Base-by-base conservation (phyloP, 441 rosid species). In the Gossypium davidsonii region DNA sequence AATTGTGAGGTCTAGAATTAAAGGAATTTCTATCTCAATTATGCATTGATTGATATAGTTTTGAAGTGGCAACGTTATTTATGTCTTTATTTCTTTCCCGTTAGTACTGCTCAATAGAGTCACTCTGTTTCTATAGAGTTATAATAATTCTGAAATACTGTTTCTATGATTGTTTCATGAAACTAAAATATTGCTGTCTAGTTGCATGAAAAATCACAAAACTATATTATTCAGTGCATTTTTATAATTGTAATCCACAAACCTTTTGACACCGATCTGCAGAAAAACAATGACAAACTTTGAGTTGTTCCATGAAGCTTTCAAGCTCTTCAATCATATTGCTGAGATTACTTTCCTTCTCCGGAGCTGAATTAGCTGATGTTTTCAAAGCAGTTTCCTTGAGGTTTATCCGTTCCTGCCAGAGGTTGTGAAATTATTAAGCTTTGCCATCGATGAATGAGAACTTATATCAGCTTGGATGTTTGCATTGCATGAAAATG, bases 261-360 rank as follows among this genome's bases (percentile, higher is more conserved):
- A 73, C 70, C 75, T 73, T 62, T 62, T 73, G 75, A 73, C 51
- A 26, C 5, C 61, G 66, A 25, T 72, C 75, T 49, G 68, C 60
- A 61, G 48, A 48, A 49, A 28, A 28, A 72, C 69, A 72, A 44
- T 48, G 58, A 61, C 69, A 51, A 62, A 4, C 37, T 48, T 60
- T 53, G 51, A 67, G 67, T 39, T 80, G 77, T 67, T 74, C 83
- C 68, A 75, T 72, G 76, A 71, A 77, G 78, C 70, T 63, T 46
- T 76, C 74, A 42, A 77, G 77, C 70, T 82, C 78, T 55, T 69
- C 66, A 21, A 74, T 72, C 42, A 57, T 68, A 73, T 52, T 62
- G 25, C 75, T 62, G 52, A 78, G 73, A 64, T 64, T 70, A 52
- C 31, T 18, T 49, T 51, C 67, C 56, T 67, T 73, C 74, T 75